These are phyloP conservation scores for Dactylis glomerata DNA, from an alignment of 176 grass and related monocot species.

Conservation along the genomic window DNA sequence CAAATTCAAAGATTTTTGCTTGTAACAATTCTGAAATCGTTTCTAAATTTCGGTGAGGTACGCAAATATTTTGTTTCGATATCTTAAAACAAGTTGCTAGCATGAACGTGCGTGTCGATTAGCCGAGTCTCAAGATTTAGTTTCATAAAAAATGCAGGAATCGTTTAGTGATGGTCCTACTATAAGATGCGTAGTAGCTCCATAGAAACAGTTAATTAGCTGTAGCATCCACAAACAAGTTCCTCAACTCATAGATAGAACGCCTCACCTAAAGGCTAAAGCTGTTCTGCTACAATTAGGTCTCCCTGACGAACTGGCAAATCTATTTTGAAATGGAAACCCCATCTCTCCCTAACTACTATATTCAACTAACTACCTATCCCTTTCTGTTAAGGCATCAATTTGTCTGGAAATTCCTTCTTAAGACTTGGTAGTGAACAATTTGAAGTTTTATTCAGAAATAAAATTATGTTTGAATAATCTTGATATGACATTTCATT, in stretches of 20 bases:
- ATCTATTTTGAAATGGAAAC: constrained; percentile 37
- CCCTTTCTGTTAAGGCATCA: constrained; percentile 17
- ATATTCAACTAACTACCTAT: background rate
- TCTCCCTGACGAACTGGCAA: constrained; percentile 19
- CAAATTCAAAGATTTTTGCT: background rate
- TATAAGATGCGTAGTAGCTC: background rate
- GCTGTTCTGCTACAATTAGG: background rate
- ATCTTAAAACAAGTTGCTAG: background rate
- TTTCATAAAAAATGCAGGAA: background rate
- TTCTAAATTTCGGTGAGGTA: background rate
- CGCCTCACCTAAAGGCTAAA: constrained; percentile 24
- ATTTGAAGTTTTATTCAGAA: background rate
- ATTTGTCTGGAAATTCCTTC: background rate
- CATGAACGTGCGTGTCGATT: background rate
- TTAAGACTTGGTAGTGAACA: background rate
- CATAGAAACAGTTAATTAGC: constrained; percentile 2
- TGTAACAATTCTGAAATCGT: background rate
- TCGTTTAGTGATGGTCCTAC: background rate
- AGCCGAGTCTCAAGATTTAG: background rate
- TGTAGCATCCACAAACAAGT: background rate
- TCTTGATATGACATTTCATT: background rate
- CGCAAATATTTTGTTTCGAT: background rate
- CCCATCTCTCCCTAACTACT: constrained; percentile 8
- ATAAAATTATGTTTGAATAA: background rate
- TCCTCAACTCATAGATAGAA: constrained; percentile 10